phyloP scores from a whole-genome alignment of 352 stramenopile genomes.

The Phytophthora hybrid region DNA sequence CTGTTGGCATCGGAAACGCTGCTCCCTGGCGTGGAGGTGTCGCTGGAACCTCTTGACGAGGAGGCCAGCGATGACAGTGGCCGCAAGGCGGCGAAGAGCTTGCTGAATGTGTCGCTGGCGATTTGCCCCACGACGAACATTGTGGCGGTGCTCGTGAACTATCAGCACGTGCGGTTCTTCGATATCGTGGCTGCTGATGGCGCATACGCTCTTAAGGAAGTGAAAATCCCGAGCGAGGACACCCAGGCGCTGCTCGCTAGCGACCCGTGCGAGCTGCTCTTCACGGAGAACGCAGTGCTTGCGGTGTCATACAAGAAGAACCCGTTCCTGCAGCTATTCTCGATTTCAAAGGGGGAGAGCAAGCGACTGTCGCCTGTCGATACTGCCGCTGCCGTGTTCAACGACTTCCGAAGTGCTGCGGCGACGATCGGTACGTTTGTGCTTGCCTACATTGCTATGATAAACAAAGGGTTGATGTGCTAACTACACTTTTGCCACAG shows the following conservation, averaged over 20 bases:
- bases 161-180: slow-evolving; percentile 61
- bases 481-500: slow-evolving; percentile 37
- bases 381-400: slow-evolving; percentile 38
- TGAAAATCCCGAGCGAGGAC: slow-evolving; percentile 35
- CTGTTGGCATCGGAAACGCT: slow-evolving; percentile 67
- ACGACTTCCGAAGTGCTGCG: slow-evolving; percentile 55
- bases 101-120: slow-evolving; percentile 68
- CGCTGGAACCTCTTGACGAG: slow-evolving; percentile 37
- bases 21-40: slow-evolving; percentile 42
- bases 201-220: slow-evolving; percentile 33
- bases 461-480: slow-evolving; percentile 1
- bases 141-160: slow-evolving; percentile 66
- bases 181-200: slow-evolving; percentile 47
- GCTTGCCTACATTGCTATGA: neutral
- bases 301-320: slow-evolving; percentile 67
- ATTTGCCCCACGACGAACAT: slow-evolving; percentile 66
- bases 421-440: slow-evolving; percentile 59
- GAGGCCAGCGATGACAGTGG: slow-evolving; percentile 35
- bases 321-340: slow-evolving; percentile 72
- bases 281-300: slow-evolving; percentile 55
- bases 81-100: slow-evolving; percentile 44
- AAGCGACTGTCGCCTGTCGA: slow-evolving; percentile 31
- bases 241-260: slow-evolving; percentile 50
- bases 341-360: slow-evolving; percentile 40
- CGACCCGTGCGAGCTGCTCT: slow-evolving; percentile 59